A percentile compares a stretch with the other conserved stretches of the same genome.
Conservation (phyloP, 306 rosid genomes). For the Astragalus membranaceus region DNA sequence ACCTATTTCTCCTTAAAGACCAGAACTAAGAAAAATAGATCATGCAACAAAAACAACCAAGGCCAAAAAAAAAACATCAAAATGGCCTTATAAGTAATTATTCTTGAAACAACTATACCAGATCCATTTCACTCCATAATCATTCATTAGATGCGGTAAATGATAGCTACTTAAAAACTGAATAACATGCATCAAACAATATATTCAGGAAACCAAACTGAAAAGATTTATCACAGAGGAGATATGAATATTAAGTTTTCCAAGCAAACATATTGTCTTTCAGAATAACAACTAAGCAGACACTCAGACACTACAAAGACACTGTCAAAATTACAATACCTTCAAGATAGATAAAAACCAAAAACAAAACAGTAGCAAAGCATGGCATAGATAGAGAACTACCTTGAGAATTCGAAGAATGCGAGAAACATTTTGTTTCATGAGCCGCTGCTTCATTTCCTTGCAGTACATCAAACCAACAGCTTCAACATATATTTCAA, state of each 20-base stretch:
- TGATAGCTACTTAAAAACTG: background rate
- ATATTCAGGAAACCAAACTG: background rate
- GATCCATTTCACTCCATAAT: background rate
- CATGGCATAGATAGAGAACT: background rate
- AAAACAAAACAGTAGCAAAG: background rate
- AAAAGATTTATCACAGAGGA: background rate
- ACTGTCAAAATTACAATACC: background rate
- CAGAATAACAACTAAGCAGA: background rate
- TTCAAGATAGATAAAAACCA: background rate
- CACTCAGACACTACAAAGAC: background rate
- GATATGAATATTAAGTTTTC: background rate
- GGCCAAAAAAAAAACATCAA: background rate
- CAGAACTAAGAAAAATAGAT: background rate
- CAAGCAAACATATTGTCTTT: background rate
- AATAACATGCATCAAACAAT: background rate
- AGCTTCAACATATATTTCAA: slow-evolving; percentile 84
- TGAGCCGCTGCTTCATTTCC: slow-evolving; percentile 84
- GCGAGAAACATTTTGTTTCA: slow-evolving; percentile 85
- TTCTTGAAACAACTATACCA: slow-evolving; percentile 10
- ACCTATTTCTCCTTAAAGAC: slow-evolving; percentile 8
- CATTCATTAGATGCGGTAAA: background rate
- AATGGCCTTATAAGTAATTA: background rate
- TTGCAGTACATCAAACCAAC: slow-evolving; percentile 92
- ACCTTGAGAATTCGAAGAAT: slow-evolving; percentile 90
- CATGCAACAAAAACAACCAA: background rate